phyloP scores from a whole-genome alignment of 257 asterid genomes.

The Plantago major region DNA sequence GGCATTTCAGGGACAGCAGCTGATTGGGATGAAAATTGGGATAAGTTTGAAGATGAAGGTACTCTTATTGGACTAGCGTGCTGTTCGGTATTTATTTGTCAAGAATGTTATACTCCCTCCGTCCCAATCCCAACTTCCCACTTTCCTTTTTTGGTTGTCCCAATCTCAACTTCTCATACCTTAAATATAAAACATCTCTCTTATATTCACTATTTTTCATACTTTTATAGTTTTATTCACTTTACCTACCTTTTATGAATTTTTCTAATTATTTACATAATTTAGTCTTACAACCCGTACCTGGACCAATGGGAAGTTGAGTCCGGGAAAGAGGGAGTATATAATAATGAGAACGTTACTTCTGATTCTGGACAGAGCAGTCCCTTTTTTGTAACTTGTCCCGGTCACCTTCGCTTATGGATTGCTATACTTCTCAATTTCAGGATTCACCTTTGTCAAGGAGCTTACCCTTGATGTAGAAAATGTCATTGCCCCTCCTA shows the following conservation, averaged over 20 bases:
- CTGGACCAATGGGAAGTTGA: too few relatives aligned
- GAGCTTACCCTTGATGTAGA: slow-evolving; percentile 91
- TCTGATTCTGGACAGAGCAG: neutral
- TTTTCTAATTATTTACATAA: too few relatives aligned
- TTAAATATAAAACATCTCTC: too few relatives aligned
- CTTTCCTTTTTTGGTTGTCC: too few relatives aligned
- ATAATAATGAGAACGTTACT: too few relatives aligned
- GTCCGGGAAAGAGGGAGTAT: too few relatives aligned
- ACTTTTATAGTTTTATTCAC: too few relatives aligned
- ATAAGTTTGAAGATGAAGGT: slow-evolving; percentile 95
- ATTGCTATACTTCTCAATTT: slow-evolving; percentile 16
- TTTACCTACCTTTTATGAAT: too few relatives aligned
- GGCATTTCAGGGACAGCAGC: slow-evolving; percentile 90
- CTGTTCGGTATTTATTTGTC: neutral
- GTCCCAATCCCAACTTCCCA: too few relatives aligned
- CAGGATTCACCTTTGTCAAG: slow-evolving; percentile 74
- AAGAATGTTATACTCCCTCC: neutral
- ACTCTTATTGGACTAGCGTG: slow-evolving; percentile 12
- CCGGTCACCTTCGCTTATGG: slow-evolving; percentile 5
- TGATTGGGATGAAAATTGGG: slow-evolving; percentile 99
- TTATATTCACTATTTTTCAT: too few relatives aligned
- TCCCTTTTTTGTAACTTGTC: neutral
- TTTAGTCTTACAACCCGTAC: too few relatives aligned
- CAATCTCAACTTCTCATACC: too few relatives aligned
- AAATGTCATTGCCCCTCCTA: slow-evolving; percentile 79